A percentile compares a stretch with the other conserved stretches of the same genome.
Evolutionary conservation across 257 asterid species (phyloP).

Genomic region (Coffea eugenioides): DNA sequence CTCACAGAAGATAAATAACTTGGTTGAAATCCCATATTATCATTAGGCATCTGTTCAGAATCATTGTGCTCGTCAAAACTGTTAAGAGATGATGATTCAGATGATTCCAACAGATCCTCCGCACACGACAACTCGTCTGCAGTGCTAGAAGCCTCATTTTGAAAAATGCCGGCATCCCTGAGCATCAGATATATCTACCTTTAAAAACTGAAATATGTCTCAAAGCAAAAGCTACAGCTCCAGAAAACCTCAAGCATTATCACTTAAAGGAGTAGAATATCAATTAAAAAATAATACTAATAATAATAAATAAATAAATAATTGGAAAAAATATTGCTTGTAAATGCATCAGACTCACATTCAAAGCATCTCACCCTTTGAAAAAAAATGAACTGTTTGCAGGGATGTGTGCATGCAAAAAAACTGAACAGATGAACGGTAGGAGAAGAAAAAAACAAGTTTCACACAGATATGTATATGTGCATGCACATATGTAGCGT

Average conservation of each 20-base stretch:
- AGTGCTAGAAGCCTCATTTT: conserved; percentile 46
- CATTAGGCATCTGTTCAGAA: conserved; percentile 33
- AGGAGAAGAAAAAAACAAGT: neutral
- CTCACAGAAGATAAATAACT: conserved; percentile 68
- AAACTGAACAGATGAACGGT: neutral
- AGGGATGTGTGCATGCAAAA: neutral
- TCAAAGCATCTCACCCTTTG: neutral
- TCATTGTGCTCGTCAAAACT: conserved; percentile 56
- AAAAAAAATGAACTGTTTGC: no score
- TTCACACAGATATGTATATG: neutral
- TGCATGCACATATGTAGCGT: neutral
- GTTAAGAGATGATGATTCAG: conserved; percentile 62
- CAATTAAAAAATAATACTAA: neutral
- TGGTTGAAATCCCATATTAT: conserved; percentile 29
- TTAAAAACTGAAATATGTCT: conserved; percentile 14
- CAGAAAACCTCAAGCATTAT: neutral
- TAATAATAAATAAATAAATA: neutral
- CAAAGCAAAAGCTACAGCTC: neutral
- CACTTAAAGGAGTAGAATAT: neutral
- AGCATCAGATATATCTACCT: conserved; percentile 22
- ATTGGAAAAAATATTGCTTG: neutral
- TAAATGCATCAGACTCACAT: neutral
- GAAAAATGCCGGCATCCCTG: conserved; percentile 40
- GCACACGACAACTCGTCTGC: conserved; percentile 41
- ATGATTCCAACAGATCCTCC: conserved; percentile 63